Base-by-base conservation (phyloP, 306 rosid genomes). In the Morella rubra region DNA sequence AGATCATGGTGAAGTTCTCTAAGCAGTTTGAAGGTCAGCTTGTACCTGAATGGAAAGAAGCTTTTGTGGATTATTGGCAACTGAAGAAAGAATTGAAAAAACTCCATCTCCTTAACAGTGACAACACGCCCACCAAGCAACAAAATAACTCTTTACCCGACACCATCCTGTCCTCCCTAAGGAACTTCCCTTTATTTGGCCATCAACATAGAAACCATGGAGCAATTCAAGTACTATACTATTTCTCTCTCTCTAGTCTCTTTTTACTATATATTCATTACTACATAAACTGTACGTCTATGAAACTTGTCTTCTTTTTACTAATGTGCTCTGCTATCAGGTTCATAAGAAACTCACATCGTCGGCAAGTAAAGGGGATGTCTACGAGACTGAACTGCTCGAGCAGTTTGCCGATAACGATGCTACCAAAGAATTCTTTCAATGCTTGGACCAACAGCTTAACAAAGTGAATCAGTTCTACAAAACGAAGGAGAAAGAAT, bases 31-130 rank as follows among this genome's bases (percentile, higher is more conserved):
- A 96, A 45, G 93, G 87, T 44, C 99, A 96, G 75, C 83, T 92
- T 64, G 87, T 96, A 68, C 99, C 99, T 32, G 99, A 96, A 89
- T 96, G 99, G 99, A 96, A 92, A 84, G 96, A 96, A 18, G 98
- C 97, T 68, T 96, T 88, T 81, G 98, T 96, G 15, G 98, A 96
- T 86, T 96, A 96, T 69, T 79, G 93, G 87, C 80, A 85, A 87
- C 97, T 96, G 58, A 92, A 96, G 82, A 96, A 89, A 70, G 93
- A 86, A 78, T 84, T 96, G 83, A 89, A 92, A 77, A 91, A 81
- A 85, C 77, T 95, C 76, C 89, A 88, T 27, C 79, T 81, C 44
- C 90, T 80, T 76, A 79, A 86, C 60, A 76, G 27, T 69, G 77
- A 82, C 19, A 80, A 52, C 65, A 74, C 84, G 19, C 78, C 81